phyloP scores from a whole-genome alignment of 2,329 filamentous ascomycete genomes.

The Xylariaceae sp. region DNA sequence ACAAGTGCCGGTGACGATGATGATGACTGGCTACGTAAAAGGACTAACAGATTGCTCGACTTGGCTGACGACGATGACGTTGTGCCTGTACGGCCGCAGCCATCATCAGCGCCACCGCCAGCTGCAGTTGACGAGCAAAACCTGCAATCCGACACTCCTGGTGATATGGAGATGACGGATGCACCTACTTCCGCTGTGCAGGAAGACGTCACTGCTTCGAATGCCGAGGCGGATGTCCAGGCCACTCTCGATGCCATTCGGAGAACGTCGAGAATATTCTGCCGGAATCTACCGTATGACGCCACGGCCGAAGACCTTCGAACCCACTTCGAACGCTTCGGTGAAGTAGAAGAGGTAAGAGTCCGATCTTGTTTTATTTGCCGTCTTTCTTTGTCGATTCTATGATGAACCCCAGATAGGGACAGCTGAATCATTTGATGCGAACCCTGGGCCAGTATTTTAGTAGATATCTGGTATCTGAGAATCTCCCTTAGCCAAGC shows the following conservation, averaged over 20 bases:
- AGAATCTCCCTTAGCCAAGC: slow-evolving; percentile 41
- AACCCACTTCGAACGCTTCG: slow-evolving; percentile 65
- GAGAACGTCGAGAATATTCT: slow-evolving; percentile 72
- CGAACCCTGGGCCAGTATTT: slow-evolving; percentile 89
- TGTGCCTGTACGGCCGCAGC: slow-evolving; percentile 27
- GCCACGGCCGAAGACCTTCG: slow-evolving; percentile 72
- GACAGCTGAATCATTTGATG: slow-evolving; percentile 96
- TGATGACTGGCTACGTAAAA: slow-evolving; percentile 85
- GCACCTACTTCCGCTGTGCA: slow-evolving; percentile 18
- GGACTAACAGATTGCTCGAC: slow-evolving; percentile 80
- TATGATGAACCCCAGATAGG: slow-evolving; percentile 99
- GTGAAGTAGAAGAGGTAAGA: slow-evolving; percentile 82
- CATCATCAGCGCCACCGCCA: background rate
- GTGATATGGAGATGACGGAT: slow-evolving; percentile 7
- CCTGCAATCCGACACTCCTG: slow-evolving; percentile 15
- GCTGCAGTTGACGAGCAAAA: slow-evolving; percentile 2
- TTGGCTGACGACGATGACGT: slow-evolving; percentile 68
- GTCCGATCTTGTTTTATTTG: slow-evolving; percentile 22
- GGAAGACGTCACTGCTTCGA: slow-evolving; percentile 29
- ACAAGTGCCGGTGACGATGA: slow-evolving; percentile 64
- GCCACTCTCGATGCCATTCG: slow-evolving; percentile 55
- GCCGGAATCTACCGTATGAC: slow-evolving; percentile 82
- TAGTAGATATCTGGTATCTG: slow-evolving; percentile 99
- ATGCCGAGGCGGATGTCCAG: slow-evolving; percentile 30
- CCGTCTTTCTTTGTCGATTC: slow-evolving; percentile 32